These are phyloP conservation scores for Pharus latifolius DNA, from an alignment of 176 grass and related monocot genomes.

Conservation along the genomic window DNA sequence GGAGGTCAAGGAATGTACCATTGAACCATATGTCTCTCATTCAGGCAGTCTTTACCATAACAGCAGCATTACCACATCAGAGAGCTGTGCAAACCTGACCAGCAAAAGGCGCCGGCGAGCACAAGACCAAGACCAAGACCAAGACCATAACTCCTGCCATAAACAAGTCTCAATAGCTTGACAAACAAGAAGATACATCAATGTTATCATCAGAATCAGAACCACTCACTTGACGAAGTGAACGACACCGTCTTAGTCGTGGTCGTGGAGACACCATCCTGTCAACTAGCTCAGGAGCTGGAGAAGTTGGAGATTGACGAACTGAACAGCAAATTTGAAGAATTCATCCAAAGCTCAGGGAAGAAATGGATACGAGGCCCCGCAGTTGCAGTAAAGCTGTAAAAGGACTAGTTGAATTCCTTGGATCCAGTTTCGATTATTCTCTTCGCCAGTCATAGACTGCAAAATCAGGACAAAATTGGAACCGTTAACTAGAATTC, in stretches of 20 bases:
- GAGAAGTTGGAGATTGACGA: conserved; percentile 19
- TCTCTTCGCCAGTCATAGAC: too few relatives aligned
- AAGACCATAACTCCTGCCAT: too few relatives aligned
- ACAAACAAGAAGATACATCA: not conserved
- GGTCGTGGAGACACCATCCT: not conserved
- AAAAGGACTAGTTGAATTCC: not conserved
- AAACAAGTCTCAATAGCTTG: too few relatives aligned
- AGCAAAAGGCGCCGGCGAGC: too few relatives aligned
- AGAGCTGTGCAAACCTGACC: too few relatives aligned
- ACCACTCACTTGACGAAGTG: not conserved
- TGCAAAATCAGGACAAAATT: too few relatives aligned
- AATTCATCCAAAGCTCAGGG: conserved; percentile 32
- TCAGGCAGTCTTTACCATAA: too few relatives aligned
- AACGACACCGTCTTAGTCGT: not conserved
- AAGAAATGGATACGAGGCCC: conserved; percentile 11
- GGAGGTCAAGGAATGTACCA: too few relatives aligned
- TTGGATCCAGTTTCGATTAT: not conserved
- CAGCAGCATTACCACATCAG: too few relatives aligned
- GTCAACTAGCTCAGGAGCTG: not conserved
- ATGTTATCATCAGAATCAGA: not conserved
- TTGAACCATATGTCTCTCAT: too few relatives aligned
- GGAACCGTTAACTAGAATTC: too few relatives aligned
- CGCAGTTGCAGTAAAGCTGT: not conserved
- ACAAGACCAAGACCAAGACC: too few relatives aligned
- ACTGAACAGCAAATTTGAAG: conserved; percentile 25